Conservation (phyloP, 345 rosid genomes). For the Acer campestre region DNA sequence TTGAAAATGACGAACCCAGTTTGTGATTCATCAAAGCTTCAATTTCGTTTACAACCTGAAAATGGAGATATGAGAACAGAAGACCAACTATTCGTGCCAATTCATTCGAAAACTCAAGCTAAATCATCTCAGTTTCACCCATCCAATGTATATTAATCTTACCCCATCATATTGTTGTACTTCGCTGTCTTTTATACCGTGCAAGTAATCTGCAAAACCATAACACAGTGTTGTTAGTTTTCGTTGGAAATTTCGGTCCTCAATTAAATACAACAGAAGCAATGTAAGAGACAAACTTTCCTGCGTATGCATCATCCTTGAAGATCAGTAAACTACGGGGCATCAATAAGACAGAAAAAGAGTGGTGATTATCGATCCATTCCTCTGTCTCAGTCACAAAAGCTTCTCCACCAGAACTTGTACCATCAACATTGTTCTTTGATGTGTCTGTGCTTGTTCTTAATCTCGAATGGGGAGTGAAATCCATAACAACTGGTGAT, state of each 20-base stretch:
- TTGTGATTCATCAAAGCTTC: slow-evolving; percentile 30
- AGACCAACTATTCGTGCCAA: neutral
- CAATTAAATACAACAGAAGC: neutral
- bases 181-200: slow-evolving; percentile 66
- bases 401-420: slow-evolving; percentile 23
- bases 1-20: slow-evolving; percentile 2
- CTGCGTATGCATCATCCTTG: slow-evolving; percentile 74
- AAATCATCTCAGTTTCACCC: neutral
- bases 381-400: slow-evolving; percentile 26
- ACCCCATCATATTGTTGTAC: slow-evolving; percentile 57
- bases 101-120: neutral
- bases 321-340: slow-evolving; percentile 85
- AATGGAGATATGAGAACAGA: neutral
- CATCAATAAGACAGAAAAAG: slow-evolving; percentile 73
- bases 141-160: slow-evolving; percentile 1
- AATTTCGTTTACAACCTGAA: slow-evolving; percentile 51
- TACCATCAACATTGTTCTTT: slow-evolving; percentile 14
- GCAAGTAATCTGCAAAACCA: slow-evolving; percentile 65
- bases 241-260: neutral
- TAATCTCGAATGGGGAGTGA: slow-evolving; percentile 70
- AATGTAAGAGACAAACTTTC: slow-evolving; percentile 30
- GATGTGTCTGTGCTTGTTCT: slow-evolving; percentile 21
- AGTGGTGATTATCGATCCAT: slow-evolving; percentile 33
- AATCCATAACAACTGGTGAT: slow-evolving; percentile 85
- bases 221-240: slow-evolving; percentile 7